phyloP scores from a whole-genome alignment of 306 rosid species.

The Glycine soja region DNA sequence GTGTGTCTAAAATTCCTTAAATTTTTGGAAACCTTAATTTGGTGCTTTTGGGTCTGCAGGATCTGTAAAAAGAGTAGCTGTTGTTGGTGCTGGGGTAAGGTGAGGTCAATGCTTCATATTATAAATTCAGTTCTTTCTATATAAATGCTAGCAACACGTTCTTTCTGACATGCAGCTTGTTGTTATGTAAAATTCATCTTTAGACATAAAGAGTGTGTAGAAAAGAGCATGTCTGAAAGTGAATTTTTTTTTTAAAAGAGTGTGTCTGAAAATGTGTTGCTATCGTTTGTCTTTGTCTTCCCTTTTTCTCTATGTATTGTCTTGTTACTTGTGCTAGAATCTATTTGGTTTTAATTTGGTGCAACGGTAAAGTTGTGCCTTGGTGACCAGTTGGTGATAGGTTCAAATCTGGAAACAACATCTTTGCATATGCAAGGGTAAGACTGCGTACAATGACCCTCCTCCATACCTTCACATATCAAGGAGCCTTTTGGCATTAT shows the following conservation, averaged over 20 bases:
- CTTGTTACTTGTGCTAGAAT: background rate
- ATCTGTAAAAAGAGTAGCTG: slow-evolving; percentile 78
- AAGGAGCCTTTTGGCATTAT: too few relatives aligned
- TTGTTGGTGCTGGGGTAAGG: slow-evolving; percentile 97
- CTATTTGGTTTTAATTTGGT: slow-evolving; percentile 18
- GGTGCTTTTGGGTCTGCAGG: slow-evolving; percentile 55
- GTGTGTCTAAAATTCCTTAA: slow-evolving; percentile 8
- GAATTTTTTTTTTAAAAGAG: background rate
- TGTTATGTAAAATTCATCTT: background rate
- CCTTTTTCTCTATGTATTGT: background rate
- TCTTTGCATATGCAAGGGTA: too few relatives aligned
- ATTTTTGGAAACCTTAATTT: background rate
- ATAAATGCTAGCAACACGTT: background rate
- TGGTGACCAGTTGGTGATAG: too few relatives aligned
- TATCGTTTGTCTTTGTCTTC: background rate
- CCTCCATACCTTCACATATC: too few relatives aligned
- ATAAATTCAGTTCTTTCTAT: slow-evolving; percentile 1
- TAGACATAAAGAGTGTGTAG: background rate
- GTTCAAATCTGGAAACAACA: too few relatives aligned
- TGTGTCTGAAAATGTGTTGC: background rate
- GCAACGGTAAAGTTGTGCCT: too few relatives aligned
- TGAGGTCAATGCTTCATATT: slow-evolving; percentile 46
- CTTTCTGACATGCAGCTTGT: background rate
- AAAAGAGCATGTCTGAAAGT: too few relatives aligned
- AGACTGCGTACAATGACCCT: too few relatives aligned